Evolutionary conservation across 805 yeast species (phyloP).

Genomic region (Schizosaccharomyces pombe): DNA sequence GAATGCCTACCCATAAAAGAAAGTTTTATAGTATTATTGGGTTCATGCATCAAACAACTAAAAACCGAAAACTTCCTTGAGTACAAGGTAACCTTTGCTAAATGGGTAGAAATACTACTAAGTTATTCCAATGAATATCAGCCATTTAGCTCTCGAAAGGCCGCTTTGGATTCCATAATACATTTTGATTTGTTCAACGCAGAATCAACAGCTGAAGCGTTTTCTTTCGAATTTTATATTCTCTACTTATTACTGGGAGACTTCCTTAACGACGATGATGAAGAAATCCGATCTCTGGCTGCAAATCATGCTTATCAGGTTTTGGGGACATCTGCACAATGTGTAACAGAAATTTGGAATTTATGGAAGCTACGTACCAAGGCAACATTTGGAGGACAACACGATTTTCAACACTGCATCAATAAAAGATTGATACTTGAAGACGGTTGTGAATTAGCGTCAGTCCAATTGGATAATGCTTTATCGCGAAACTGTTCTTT

Average conservation of each 20-base stretch:
- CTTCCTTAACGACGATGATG: conserved; percentile 43
- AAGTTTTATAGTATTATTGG: background rate
- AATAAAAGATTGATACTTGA: background rate
- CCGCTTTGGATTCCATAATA: conserved; percentile 12
- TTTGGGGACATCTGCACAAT: conserved; percentile 15
- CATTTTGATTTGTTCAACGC: background rate
- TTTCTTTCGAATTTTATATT: conserved; percentile 8
- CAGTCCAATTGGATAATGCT: background rate
- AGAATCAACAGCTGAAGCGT: background rate
- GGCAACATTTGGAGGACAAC: background rate
- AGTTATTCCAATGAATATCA: conserved; percentile 17
- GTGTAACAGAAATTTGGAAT: background rate
- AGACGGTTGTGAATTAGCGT: background rate
- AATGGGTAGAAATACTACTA: background rate
- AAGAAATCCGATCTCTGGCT: conserved; percentile 28
- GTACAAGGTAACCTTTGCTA: conserved; percentile 15
- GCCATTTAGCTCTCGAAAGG: conserved; percentile 22
- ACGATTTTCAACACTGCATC: background rate
- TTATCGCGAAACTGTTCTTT: background rate
- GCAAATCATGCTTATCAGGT: conserved; percentile 20
- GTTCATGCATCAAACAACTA: background rate
- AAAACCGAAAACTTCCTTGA: background rate
- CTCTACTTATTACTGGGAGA: conserved; percentile 11
- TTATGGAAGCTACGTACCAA: background rate
- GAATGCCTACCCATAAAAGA: background rate